These are phyloP conservation scores for Pascua sp. DNA, from an alignment of 1,284 basidiomycete genomes.

Conservation along the genomic window DNA sequence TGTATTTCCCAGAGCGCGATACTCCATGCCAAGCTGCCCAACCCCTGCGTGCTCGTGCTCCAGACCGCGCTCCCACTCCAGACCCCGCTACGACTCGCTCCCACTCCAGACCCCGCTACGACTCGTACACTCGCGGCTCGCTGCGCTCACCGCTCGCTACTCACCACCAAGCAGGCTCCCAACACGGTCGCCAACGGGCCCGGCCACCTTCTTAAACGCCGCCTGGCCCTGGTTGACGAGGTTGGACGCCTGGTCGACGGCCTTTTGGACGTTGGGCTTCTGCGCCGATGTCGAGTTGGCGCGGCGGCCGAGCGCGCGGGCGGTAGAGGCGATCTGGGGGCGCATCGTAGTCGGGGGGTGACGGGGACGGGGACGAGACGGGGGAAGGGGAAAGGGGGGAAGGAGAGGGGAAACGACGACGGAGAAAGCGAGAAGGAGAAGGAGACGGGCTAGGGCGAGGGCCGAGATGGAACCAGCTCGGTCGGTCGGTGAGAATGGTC, in stretches of 20 bases:
- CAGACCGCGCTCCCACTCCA: too few species aligned
- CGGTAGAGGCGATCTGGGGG: conserved; percentile 18
- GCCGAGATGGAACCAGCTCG: not conserved
- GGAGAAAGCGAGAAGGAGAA: not conserved
- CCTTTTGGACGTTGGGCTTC: conserved; percentile 45
- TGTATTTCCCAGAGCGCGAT: too few species aligned
- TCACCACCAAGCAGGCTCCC: conserved; percentile 45
- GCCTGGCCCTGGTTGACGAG: conserved; percentile 28
- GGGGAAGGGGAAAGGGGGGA: conserved; percentile 5
- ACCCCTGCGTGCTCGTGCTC: too few species aligned
- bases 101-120: too few species aligned
- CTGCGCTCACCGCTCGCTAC: conserved; percentile 20
- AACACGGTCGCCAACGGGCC: conserved; percentile 46
- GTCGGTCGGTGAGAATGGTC: not conserved
- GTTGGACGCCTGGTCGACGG: conserved; percentile 38
- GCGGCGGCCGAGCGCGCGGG: conserved; percentile 12
- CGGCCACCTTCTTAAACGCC: conserved; percentile 43
- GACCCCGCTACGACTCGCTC: too few species aligned
- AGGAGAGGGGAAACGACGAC: not conserved
- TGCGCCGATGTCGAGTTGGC: conserved; percentile 24
- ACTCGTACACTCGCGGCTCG: too few species aligned
- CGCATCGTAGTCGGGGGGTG: conserved; percentile 12
- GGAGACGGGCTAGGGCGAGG: not conserved
- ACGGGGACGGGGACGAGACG: conserved; percentile 1
- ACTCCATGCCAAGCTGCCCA: too few species aligned